Percentiles rank a stretch among this genome's conserved stretches.
These are phyloP conservation scores for Backusella psychrophila DNA, from an alignment of 192 early-diverging fungal species.

Conservation along the genomic window DNA sequence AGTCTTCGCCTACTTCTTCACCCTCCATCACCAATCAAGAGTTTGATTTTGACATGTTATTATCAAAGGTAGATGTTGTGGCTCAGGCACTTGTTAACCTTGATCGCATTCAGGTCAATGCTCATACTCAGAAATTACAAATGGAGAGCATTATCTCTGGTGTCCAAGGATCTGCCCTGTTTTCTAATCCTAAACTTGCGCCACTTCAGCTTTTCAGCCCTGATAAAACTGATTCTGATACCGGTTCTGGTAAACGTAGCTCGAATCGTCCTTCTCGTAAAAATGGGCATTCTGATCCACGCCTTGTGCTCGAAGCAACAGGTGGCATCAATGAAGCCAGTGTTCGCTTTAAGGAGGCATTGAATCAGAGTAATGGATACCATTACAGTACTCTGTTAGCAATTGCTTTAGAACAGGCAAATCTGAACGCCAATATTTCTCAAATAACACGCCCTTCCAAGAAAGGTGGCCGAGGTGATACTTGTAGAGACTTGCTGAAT, in stretches of 20 bases:
- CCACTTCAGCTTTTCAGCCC: background rate
- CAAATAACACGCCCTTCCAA: constrained; percentile 32
- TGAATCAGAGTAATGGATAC: background rate
- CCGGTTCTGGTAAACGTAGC: constrained; percentile 30
- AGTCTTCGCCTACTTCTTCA: background rate
- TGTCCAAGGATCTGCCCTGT: constrained; percentile 43
- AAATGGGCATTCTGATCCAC: background rate
- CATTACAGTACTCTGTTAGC: constrained; percentile 30
- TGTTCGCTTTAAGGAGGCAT: constrained; percentile 13
- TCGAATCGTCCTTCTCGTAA: constrained; percentile 23
- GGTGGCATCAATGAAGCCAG: constrained; percentile 15
- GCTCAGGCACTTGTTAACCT: constrained; percentile 43
- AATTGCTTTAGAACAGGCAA: constrained; percentile 43
- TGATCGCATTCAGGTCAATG: constrained; percentile 40
- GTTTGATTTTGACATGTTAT: constrained; percentile 5
- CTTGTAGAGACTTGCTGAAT: constrained; percentile 40
- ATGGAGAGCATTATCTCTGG: constrained; percentile 40
- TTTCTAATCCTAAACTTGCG: constrained; percentile 37
- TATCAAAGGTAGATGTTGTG: constrained; percentile 44
- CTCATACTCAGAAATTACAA: constrained; percentile 45
- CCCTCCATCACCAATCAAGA: constrained; percentile 12
- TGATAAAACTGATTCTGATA: constrained; percentile 30
- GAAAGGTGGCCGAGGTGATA: constrained; percentile 7
- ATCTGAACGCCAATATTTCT: constrained; percentile 43
- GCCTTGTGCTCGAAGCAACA: constrained; percentile 12